Percentiles rank a stretch among this genome's conserved stretches.
phyloP scores from a whole-genome alignment of 2,329 filamentous ascomycete genomes.

The Zalaria obscura region DNA sequence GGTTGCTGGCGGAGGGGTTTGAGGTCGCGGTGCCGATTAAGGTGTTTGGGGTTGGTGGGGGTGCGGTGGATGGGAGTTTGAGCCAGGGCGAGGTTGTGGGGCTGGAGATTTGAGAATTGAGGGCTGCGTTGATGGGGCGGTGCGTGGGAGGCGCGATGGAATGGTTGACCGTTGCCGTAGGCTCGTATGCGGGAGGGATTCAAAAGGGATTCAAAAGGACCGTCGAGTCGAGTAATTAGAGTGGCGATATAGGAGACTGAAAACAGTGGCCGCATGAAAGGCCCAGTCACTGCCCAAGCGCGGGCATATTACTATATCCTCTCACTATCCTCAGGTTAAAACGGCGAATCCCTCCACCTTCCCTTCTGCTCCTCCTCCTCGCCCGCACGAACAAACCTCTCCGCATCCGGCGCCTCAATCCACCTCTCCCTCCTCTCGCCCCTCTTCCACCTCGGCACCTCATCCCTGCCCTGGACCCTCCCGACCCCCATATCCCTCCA shows the following conservation, averaged over 20 bases:
- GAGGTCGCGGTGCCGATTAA: constrained; percentile 22
- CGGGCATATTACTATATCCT: background rate
- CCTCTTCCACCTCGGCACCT: constrained; percentile 6
- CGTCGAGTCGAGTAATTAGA: no score
- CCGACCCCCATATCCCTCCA: constrained; percentile 33
- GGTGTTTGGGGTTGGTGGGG: constrained; percentile 17
- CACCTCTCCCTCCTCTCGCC: constrained; percentile 4
- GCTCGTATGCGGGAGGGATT: background rate
- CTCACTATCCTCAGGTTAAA: background rate
- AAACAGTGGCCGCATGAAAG: no score
- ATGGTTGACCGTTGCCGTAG: background rate
- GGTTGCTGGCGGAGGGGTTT: constrained; percentile 19
- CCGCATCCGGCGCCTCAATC: constrained; percentile 6
- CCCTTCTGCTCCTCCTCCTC: background rate
- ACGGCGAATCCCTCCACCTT: no score
- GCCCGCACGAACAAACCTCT: constrained; percentile 3
- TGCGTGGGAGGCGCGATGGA: no score
- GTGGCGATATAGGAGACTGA: no score
- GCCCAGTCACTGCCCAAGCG: no score
- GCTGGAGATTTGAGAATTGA: constrained; percentile 4
- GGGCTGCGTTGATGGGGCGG: no score
- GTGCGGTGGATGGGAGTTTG: constrained; percentile 3
- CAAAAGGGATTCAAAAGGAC: no score
- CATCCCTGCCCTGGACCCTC: constrained; percentile 2
- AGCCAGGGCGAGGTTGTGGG: constrained; percentile 5